Percentiles rank a stretch among this genome's conserved stretches.
phyloP scores from a whole-genome alignment of 2,329 filamentous ascomycete species.

The Pezicula radicicola region DNA sequence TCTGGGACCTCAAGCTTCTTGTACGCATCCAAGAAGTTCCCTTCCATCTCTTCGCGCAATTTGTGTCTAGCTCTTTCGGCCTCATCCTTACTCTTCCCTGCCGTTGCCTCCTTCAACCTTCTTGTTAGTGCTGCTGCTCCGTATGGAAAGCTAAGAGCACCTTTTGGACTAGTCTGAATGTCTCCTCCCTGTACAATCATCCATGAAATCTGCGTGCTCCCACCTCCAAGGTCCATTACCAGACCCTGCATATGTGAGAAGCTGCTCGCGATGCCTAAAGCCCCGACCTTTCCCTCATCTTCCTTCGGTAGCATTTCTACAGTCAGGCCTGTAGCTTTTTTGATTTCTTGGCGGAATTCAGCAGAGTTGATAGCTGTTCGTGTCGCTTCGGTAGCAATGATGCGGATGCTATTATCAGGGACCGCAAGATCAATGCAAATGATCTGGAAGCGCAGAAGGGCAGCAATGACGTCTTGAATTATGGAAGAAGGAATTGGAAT shows the following conservation, averaged over 20 bases:
- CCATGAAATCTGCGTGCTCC: constrained; percentile 69
- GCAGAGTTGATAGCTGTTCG: constrained; percentile 57
- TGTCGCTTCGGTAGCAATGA: constrained; percentile 66
- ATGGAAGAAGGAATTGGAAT: constrained; percentile 50
- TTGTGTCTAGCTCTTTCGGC: constrained; percentile 41
- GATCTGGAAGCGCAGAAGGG: constrained; percentile 53
- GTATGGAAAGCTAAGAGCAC: constrained; percentile 65
- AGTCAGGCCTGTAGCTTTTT: constrained; percentile 53
- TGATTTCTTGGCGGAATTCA: constrained; percentile 50
- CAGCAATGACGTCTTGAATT: constrained; percentile 47
- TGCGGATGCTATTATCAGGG: constrained; percentile 45
- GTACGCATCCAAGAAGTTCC: constrained; percentile 49
- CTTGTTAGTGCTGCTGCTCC: constrained; percentile 65
- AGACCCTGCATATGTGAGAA: constrained; percentile 58
- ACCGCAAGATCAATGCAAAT: constrained; percentile 57
- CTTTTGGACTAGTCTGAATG: constrained; percentile 47
- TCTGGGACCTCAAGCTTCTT: constrained; percentile 49
- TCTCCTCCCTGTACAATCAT: constrained; percentile 48
- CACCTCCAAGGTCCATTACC: constrained; percentile 71
- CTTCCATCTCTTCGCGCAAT: constrained; percentile 47
- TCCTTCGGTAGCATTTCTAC: constrained; percentile 62
- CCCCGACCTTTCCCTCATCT: constrained; percentile 63
- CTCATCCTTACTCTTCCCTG: constrained; percentile 33
- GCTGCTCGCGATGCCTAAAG: constrained; percentile 65
- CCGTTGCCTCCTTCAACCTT: constrained; percentile 43